phyloP scores from a whole-genome alignment of 306 rosid species.

The Inga laurina region DNA sequence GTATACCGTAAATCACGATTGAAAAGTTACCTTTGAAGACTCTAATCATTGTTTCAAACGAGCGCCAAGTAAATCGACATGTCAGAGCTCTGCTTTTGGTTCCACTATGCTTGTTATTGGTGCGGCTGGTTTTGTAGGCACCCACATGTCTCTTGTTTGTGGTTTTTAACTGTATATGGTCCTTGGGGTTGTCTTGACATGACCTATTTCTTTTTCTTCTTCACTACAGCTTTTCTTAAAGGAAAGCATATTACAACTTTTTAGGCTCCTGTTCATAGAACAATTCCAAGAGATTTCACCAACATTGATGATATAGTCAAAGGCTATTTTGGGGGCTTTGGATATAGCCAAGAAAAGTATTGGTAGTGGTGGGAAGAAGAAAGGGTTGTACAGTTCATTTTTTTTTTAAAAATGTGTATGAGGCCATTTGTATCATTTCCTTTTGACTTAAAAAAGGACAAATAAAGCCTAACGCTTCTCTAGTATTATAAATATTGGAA shows the following conservation, averaged over 20 bases:
- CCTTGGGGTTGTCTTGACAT: conserved; percentile 95
- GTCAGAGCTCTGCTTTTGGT: conserved; percentile 35
- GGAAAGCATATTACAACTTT: conserved; percentile 62
- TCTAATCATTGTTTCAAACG: too few relatives aligned
- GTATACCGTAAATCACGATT: too few relatives aligned
- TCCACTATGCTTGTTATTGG: conserved; percentile 71
- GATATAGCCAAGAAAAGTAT: conserved; percentile 84
- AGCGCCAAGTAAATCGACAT: conserved; percentile 42
- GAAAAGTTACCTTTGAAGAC: too few relatives aligned
- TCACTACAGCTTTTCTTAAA: conserved; percentile 70
- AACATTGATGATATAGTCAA: conserved; percentile 77
- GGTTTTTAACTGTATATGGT: conserved; percentile 82
- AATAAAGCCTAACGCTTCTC: too few relatives aligned
- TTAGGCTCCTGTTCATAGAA: conserved; percentile 62
- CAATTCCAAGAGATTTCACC: conserved; percentile 81
- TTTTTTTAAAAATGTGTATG: too few relatives aligned
- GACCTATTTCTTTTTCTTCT: conserved; percentile 63
- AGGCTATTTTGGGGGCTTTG: conserved; percentile 75
- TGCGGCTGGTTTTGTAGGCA: conserved; percentile 79
- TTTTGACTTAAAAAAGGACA: too few relatives aligned
- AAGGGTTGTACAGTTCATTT: conserved; percentile 51
- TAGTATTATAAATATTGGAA: too few relatives aligned
- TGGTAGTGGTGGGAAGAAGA: conserved; percentile 88
- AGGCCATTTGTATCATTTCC: too few relatives aligned
- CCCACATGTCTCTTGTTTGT: conserved; percentile 74